Evolutionary conservation across 2,329 filamentous ascomycete genomes (phyloP).

Genomic region (Aspergillus sp.): DNA sequence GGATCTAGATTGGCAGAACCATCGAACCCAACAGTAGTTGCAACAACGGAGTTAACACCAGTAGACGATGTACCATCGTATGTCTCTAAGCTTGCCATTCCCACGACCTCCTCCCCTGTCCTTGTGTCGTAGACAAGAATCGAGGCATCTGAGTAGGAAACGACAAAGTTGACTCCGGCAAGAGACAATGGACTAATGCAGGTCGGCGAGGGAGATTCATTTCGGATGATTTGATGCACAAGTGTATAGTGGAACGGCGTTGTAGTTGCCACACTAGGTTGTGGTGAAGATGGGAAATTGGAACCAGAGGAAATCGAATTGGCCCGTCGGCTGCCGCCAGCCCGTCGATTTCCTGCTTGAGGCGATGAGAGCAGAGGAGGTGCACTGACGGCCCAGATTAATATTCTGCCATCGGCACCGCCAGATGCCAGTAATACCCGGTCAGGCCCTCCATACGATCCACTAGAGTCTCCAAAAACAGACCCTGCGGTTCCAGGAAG

Average conservation of each 20-base stretch:
- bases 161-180: conserved; percentile 83
- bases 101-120: conserved; percentile 83
- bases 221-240: conserved; percentile 75
- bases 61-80: conserved; percentile 82
- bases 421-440: conserved; percentile 87
- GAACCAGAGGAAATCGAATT: conserved; percentile 94
- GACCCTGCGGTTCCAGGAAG: conserved; percentile 76
- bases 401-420: conserved; percentile 82
- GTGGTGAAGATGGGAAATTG: conserved; percentile 83
- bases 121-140: conserved; percentile 90
- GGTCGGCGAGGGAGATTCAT: conserved; percentile 71
- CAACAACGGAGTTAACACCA: conserved; percentile 84
- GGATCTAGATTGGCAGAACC: conserved; percentile 56
- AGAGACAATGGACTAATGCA: conserved; percentile 86
- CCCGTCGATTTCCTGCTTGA: conserved; percentile 66
- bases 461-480: conserved; percentile 70
- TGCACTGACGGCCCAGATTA: conserved; percentile 90
- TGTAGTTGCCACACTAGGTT: conserved; percentile 77
- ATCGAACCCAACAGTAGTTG: conserved; percentile 78
- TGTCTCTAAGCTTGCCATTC: conserved; percentile 90
- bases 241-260: conserved; percentile 86
- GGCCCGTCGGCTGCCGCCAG: conserved; percentile 73
- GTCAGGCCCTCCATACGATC: conserved; percentile 73
- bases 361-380: conserved; percentile 82
- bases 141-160: conserved; percentile 84